Evolutionary conservation across 2,329 filamentous ascomycete genomes (phyloP).

Genomic region (Alternaria sp.): DNA sequence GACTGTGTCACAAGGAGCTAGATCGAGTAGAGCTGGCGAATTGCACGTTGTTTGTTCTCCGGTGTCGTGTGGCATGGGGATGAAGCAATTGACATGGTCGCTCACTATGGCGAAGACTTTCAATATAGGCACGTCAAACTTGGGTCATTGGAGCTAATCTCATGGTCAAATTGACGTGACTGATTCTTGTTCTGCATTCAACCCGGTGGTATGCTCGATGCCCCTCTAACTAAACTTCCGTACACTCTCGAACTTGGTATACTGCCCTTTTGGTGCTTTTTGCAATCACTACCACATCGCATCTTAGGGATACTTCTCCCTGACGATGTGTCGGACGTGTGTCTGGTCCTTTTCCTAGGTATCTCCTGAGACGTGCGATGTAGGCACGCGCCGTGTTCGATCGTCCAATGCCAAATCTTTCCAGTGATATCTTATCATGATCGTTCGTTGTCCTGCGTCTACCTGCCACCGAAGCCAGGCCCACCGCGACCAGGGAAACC

Average conservation of each 20-base stretch:
- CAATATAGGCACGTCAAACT: not conserved
- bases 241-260: conserved; percentile 11
- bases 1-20: not conserved
- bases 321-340: not conserved
- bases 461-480: conserved; percentile 36
- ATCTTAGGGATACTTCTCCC: not conserved
- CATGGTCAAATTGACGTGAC: not conserved
- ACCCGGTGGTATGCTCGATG: conserved; percentile 14
- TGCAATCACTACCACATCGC: not conserved
- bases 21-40: not conserved
- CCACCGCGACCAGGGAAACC: conserved; percentile 35
- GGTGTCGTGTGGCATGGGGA: not conserved
- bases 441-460: conserved; percentile 10
- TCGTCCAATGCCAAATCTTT: conserved; percentile 5
- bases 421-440: not conserved
- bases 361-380: conserved; percentile 1
- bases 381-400: not conserved
- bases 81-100: not conserved
- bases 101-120: not conserved
- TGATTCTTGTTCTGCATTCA: conserved; percentile 6
- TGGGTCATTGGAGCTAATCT: not conserved
- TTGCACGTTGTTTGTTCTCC: not conserved
- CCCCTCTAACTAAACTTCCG: conserved; percentile 1
- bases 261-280: not conserved
- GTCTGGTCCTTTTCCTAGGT: conserved; percentile 2